Base-by-base conservation (phyloP, 495 filamentous ascomycete genomes). In the Xylaria curta region DNA sequence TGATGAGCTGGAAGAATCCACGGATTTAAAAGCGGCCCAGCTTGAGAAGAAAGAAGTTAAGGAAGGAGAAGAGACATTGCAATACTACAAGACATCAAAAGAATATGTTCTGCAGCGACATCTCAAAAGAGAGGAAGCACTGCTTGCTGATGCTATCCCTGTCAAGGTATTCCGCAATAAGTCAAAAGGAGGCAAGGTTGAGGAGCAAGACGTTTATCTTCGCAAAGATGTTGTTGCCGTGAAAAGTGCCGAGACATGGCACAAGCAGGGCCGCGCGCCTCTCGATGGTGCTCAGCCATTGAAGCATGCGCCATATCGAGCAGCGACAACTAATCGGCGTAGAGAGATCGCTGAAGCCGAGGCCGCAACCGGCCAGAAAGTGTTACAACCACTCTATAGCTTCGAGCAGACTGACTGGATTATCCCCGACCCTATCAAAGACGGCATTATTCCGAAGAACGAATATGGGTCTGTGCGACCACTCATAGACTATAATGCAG, bases 191-290 rank as follows among this genome's bases (percentile, higher is more conserved):
- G 85, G 86, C 54, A 89, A 90, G 56, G 80, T 85, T 8, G 90
- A 90, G 68, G 87, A 91, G 70, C 93, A 97, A 75, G 90, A 91
- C 9, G 93, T 99, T 3, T 98, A 89, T 81, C 86, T 85, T 12
- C 91, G 95, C 44, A 87, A 86, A 47, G 95, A 98, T 74, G 89
- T 99, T 5, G 88, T 93, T 5, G 82, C 88, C 70, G 97, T 97
- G 78, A 93, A 96, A 76, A 94, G 91, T n/a, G 91, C 91, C 19
- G 96, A 99, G 76, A 97, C 92, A 58, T 98, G 97, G 97, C 97
- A 97, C 76, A 97, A 97, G 77, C 97, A 98, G 87, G 96, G 96
- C 28, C 89, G 95, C 1, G 90, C 88, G 42, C 86, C 97, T 13
- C 88, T 86, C 13, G 76, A 84, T 0, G 93, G 93, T 26, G 88